Evolutionary conservation across 768 basidiomycete genomes (phyloP), one percentile per base, ranked within the genome.

Genomic region (Leucocoprinus birnbaumii): DNA sequence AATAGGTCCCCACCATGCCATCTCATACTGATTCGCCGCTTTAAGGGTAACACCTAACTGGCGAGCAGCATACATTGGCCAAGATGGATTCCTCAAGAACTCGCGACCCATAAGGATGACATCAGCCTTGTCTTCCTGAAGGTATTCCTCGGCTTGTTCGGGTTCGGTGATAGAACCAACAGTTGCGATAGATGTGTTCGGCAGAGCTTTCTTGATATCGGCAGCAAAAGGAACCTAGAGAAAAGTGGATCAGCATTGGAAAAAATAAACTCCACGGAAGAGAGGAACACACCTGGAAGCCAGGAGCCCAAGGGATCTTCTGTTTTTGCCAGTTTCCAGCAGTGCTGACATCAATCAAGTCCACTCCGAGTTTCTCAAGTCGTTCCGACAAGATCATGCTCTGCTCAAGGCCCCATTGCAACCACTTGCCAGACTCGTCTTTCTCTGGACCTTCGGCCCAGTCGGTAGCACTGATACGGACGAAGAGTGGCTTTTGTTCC

Each of bases 351-450:
- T 94, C 89, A 50, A 95, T 66, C 16, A 95, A 70, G 63, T 93
- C 91, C 8, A 92, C 76, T 7, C 87, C 88, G 5, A 83, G 61
- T 55, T 82, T 73, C 61, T 78, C 65, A 61, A 92, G 66, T 64
- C 82, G 77, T 11, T 76, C 76, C 1, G 76, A 74, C 25, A 85
- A 74, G 27, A 84, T 62, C 24, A 73, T 84, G 64, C 80, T 88
- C 68, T 94, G 91, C 63, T 91, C 85, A 49, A 90, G 71, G 9
- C 90, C 91, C 88, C 89, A 90, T 48, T 82, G 77, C 55, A 73
- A 76, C 80, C 80, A 90, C 50, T 70, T 68, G 13, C 80, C 84
- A 18, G 80, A 65, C 64, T 72, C 70, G 71, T 79, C 66, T 74
- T 78, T 70, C 82, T 87, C 77, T 6, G 75, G 74, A 7, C 73